Conservation (phyloP, 2,329 filamentous ascomycete species). For the Hymenoscyphus repandus region DNA sequence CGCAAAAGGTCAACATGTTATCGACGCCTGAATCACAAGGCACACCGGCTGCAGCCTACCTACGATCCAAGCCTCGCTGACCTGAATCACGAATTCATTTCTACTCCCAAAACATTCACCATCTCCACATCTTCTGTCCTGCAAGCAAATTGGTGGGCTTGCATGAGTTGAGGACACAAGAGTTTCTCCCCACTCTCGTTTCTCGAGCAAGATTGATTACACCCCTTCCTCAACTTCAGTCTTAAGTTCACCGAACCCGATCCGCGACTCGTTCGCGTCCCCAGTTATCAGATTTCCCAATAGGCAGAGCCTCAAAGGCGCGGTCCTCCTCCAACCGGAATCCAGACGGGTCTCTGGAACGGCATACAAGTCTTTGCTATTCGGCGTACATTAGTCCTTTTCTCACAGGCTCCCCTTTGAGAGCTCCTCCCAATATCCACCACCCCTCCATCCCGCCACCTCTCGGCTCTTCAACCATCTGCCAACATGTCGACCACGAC, state of each 20-base stretch:
- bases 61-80: slow-evolving; percentile 8
- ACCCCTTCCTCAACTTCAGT: background rate
- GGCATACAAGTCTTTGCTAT: background rate
- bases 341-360: background rate
- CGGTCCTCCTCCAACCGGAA: background rate
- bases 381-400: background rate
- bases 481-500: slow-evolving; percentile 14
- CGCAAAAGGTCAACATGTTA: too few relatives aligned
- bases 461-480: background rate
- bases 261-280: slow-evolving; percentile 10
- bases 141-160: slow-evolving; percentile 3
- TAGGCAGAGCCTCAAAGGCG: background rate
- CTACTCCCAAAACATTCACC: slow-evolving; percentile 3
- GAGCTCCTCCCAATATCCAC: background rate
- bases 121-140: slow-evolving; percentile 2
- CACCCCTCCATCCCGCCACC: slow-evolving; percentile 3
- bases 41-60: background rate
- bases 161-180: slow-evolving; percentile 2
- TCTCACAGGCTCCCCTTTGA: background rate
- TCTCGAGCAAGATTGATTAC: background rate
- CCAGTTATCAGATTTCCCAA: slow-evolving; percentile 5
- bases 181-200: slow-evolving; percentile 2
- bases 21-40: too few relatives aligned
- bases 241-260: background rate
- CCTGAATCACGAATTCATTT: slow-evolving; percentile 11